Evolutionary conservation across 768 basidiomycete genomes (phyloP), one percentile per base, ranked within the genome.

Genomic region (Goffeauzyma gilvescens): DNA sequence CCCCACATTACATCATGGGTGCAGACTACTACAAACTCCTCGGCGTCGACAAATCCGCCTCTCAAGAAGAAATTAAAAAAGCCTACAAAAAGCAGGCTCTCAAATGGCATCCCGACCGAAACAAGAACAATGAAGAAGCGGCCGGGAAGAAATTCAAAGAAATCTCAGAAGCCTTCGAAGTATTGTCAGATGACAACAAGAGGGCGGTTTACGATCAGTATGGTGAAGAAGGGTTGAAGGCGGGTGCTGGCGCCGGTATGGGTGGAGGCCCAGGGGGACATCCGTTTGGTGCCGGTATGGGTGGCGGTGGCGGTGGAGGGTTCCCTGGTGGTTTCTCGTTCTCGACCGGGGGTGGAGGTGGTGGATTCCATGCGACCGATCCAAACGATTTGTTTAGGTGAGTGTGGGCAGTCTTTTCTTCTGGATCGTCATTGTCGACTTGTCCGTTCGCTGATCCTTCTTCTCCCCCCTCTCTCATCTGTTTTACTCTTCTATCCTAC

Each of bases 331-430:
- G 46, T 25, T 38, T 38, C 22, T 21, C 18, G 6, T 38, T 38
- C 37, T 18, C 13, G 8, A 38, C 37, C 48, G 84, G 84, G 38
- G 82, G 83, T 22, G 45, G 84, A 39, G 42, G 42, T 5, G 45
- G 45, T 21, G 45, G 45, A 30, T 49, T 49, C 42, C 42, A 41
- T 9, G 24, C 47, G 6, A 90, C 95, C 85, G 89, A 96, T 66
- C 82, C 93, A 3, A 85, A 90, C 76, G 93, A 98, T 67, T 72
- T 98, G 25, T 98, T 96, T 74, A 39, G 82, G 85, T 55, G 89
- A 95, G 56, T 73, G 95, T 32, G 93, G 13, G 7, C 6, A 6
- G 20, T 6, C 17, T 38, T 18, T 38, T 10, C 24, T 18, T 38
- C 37, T 38, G 15, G n/a, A n/a, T n/a, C n/a, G n/a, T n/a, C n/a